Evolutionary conservation across 2,329 filamentous ascomycete genomes (phyloP), one percentile per base, ranked within the genome.

Genomic region (Pestalotiopsis sp.): DNA sequence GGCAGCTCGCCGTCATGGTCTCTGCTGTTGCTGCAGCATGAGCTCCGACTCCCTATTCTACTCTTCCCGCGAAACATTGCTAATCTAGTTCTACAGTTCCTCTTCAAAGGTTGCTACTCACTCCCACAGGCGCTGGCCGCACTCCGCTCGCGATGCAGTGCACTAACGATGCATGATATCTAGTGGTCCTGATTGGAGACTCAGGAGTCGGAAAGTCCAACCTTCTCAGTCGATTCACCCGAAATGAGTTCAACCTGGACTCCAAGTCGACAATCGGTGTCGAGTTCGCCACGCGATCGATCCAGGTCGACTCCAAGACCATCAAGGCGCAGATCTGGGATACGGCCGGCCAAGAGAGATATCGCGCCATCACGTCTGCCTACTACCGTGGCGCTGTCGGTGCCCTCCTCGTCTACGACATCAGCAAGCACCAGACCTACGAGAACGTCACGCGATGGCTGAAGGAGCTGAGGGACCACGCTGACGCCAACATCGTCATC

Each of bases 311-410:
- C 84, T 93, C 93, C 80, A 99, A 99, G 90, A 99, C 96, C 73
- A 99, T 99, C 91, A 99, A 99, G 89, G 96, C 96, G 77, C 96
- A 99, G 87, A 99, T 99, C 79, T 99, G 97, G 96, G 96, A 99
- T 87, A 99, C 96, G 69, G 96, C 96, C 75, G 96, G 96, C 75
- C 96, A 99, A 86, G 96, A 99, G 85, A 92, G 96, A 82, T 99
- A 98, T 87, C 93, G 97, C 81, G 96, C 96, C 81, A 99, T 99
- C 83, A 99, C 96, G 76, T 98, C 96, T 70, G 96, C 96, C 75
- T 99, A 99, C 87, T 99, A 99, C 85, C 93, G 96, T 78, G 97
- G 96, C 78, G 97, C 96, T 67, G 96, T 99, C 68, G 96, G 96
- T 77, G 96, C 96, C 72, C 91, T 99, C 70, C 93, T 99, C 73